These are phyloP conservation scores for Leishmania martiniquensis DNA, from an alignment of 208 protist species.

Conservation along the genomic window DNA sequence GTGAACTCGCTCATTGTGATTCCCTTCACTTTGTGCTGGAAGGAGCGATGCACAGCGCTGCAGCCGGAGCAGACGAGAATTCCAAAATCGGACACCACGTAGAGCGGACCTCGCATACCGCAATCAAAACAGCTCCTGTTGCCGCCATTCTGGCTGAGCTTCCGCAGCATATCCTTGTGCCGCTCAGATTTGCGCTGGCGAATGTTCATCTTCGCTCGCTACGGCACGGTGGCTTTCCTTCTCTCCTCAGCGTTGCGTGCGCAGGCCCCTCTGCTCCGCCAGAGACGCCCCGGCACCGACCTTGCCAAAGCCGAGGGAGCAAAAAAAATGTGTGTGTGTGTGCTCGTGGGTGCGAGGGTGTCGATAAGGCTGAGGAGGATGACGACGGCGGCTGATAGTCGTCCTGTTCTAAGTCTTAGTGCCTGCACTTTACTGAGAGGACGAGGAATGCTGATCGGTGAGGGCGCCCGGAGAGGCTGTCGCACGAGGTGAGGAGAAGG, in stretches of 20 bases:
- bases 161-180: conserved; percentile 70
- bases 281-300: not conserved
- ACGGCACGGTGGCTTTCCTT: not conserved
- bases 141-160: conserved; percentile 52
- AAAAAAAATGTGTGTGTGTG: too few relatives aligned
- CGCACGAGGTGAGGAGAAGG: not conserved
- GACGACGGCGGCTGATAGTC: not conserved
- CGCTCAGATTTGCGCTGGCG: conserved; percentile 56
- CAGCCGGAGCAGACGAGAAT: conserved; percentile 87
- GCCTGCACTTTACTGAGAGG: not conserved
- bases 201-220: conserved; percentile 51
- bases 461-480: not conserved
- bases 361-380: not conserved
- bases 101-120: conserved; percentile 69
- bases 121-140: conserved; percentile 84
- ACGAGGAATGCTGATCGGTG: not conserved
- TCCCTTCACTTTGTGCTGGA: conserved; percentile 91
- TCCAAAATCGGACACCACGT: conserved; percentile 71
- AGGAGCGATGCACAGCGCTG: conserved; percentile 74
- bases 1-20: conserved; percentile 87
- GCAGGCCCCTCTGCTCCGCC: not conserved
- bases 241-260: not conserved
- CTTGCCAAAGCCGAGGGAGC: not conserved
- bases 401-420: too few relatives aligned
- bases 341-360: too few relatives aligned